phyloP scores from a whole-genome alignment of 306 rosid genomes.

The Canavalia ensiformis region DNA sequence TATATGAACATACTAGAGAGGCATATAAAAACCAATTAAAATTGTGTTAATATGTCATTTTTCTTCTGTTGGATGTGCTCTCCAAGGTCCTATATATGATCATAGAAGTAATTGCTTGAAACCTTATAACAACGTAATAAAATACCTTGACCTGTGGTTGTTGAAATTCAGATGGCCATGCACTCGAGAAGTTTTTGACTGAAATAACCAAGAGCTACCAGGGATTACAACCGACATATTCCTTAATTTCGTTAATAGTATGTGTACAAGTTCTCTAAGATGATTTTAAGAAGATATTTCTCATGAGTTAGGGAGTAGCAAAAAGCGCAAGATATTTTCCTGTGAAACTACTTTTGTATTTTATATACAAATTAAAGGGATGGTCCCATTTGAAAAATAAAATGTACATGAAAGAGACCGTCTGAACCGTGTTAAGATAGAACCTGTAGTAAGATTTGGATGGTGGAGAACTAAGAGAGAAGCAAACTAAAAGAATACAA shows the following conservation, averaged over 20 bases:
- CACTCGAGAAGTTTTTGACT: slow-evolving; percentile 51
- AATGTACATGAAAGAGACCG: neutral
- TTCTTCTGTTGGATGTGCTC: too few relatives aligned
- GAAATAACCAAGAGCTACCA: slow-evolving; percentile 38
- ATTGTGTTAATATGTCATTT: too few relatives aligned
- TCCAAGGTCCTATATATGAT: too few relatives aligned
- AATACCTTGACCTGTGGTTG: slow-evolving; percentile 60
- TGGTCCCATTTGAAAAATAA: slow-evolving; percentile 12
- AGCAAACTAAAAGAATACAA: too few relatives aligned
- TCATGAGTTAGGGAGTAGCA: neutral
- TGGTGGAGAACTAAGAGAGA: neutral
- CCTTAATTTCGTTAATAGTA: neutral
- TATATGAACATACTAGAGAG: neutral
- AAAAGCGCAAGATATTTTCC: slow-evolving; percentile 32
- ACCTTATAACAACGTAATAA: neutral
- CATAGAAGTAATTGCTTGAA: neutral
- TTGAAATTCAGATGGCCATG: slow-evolving; percentile 47
- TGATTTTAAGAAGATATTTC: slow-evolving; percentile 33
- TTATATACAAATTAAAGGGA: neutral
- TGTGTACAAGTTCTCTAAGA: neutral
- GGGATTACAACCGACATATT: slow-evolving; percentile 55
- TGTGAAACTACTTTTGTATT: neutral
- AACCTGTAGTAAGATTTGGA: neutral
- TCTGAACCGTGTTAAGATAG: neutral
- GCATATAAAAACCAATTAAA: neutral